phyloP scores from a whole-genome alignment of 345 rosid genomes.

The Acer negundo region DNA sequence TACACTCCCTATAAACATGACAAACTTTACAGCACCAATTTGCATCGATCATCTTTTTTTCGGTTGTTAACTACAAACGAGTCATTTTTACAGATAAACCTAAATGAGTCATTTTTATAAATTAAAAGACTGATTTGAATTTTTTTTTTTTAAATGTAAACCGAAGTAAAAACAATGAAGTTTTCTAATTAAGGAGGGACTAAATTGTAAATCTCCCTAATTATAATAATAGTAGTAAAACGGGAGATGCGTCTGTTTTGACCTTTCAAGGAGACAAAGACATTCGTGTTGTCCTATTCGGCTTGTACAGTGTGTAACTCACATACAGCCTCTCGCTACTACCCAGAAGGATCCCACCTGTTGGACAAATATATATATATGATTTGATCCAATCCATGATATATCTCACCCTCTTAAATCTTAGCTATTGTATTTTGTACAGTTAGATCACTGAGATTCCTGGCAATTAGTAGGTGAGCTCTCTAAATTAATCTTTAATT shows the following conservation, averaged over 20 bases:
- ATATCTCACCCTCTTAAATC: not conserved
- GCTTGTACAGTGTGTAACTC: not conserved
- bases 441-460: not conserved
- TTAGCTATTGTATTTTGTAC: not conserved
- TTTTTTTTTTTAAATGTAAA: too few species aligned
- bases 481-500: not conserved
- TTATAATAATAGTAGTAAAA: not conserved
- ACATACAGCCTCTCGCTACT: not conserved
- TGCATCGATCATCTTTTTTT: too few species aligned
- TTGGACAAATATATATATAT: not conserved
- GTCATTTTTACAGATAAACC: too few species aligned
- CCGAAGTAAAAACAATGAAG: too few species aligned
- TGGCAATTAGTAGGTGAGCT: not conserved
- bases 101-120: too few species aligned
- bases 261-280: not conserved
- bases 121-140: too few species aligned
- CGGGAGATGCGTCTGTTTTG: constrained; percentile 19
- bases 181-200: too few species aligned
- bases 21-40: too few species aligned
- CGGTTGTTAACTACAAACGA: too few species aligned
- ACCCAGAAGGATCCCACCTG: not conserved
- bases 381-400: not conserved
- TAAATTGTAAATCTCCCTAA: not conserved
- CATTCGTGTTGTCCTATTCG: not conserved
- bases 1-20: too few species aligned